These are phyloP conservation scores for Panicum hallii DNA, from an alignment of 202 grass and related monocot species.

Conservation along the genomic window DNA sequence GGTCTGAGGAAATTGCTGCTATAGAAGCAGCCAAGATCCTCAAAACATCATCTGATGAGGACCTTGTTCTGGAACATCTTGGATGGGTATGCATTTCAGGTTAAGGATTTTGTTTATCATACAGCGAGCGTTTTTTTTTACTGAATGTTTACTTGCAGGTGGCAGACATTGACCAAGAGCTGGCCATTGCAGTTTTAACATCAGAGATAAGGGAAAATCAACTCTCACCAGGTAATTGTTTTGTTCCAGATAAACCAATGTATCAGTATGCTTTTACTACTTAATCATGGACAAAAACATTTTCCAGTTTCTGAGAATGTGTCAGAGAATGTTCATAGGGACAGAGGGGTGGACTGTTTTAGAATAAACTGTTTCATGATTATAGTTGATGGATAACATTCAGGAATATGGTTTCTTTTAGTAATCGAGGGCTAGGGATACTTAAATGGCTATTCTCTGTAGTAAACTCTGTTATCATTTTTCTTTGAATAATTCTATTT, in stretches of 20 bases:
- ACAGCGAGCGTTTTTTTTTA: slow-evolving; percentile 31
- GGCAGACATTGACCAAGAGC: slow-evolving; percentile 80
- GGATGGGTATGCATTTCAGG: slow-evolving; percentile 78
- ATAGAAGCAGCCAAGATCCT: slow-evolving; percentile 89
- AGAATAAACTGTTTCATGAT: not conserved
- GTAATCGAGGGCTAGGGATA: not conserved
- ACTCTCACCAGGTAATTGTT: slow-evolving; percentile 82
- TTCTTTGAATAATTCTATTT: slow-evolving; percentile 47
- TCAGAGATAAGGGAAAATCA: slow-evolving; percentile 77
- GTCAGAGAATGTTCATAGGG: not conserved
- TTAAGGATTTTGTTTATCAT: slow-evolving; percentile 6
- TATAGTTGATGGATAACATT: not conserved
- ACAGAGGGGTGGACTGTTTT: not conserved
- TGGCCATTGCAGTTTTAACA: slow-evolving; percentile 81
- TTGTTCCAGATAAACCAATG: slow-evolving; percentile 31
- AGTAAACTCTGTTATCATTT: slow-evolving; percentile 19
- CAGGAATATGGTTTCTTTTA: slow-evolving; percentile 15
- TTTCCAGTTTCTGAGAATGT: slow-evolving; percentile 23
- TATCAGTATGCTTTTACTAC: slow-evolving; percentile 25
- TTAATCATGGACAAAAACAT: slow-evolving; percentile 23
- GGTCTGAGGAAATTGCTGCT: slow-evolving; percentile 71
- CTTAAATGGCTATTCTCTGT: slow-evolving; percentile 17
- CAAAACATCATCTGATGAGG: slow-evolving; percentile 76
- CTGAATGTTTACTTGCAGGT: slow-evolving; percentile 58
- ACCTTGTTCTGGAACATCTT: slow-evolving; percentile 95